A percentile compares a stretch with the other conserved stretches of the same genome.
phyloP scores from a whole-genome alignment of 108 stramenopile species.

The Cyclotella cryptica region DNA sequence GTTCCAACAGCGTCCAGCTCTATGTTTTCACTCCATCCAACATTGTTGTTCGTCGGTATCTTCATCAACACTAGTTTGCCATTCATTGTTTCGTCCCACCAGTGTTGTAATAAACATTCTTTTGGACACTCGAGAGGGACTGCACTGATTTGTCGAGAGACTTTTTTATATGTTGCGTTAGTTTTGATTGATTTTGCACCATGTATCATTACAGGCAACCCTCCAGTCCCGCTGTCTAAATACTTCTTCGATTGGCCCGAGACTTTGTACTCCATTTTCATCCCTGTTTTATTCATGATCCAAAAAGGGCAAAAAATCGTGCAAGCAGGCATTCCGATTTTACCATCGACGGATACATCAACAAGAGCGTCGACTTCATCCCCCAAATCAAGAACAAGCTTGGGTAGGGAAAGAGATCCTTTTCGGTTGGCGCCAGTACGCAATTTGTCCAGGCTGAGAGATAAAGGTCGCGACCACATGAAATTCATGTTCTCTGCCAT shows the following conservation, averaged over 20 bases:
- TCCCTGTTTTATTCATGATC: slow-evolving; percentile 40
- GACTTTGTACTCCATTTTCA: slow-evolving; percentile 39
- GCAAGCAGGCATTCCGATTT: slow-evolving; percentile 22
- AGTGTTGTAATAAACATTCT: background rate
- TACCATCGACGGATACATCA: slow-evolving; percentile 28
- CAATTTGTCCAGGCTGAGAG: slow-evolving; percentile 19
- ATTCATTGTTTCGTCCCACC: slow-evolving; percentile 42
- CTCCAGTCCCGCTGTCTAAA: slow-evolving; percentile 33
- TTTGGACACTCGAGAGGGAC: slow-evolving; percentile 30
- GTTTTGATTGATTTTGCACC: slow-evolving; percentile 18
- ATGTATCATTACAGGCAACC: slow-evolving; percentile 39
- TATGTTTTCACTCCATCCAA: slow-evolving; percentile 37
- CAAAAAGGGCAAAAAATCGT: slow-evolving; percentile 38
- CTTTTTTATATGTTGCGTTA: slow-evolving; percentile 25
- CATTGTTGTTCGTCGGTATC: slow-evolving; percentile 8
- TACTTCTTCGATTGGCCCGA: slow-evolving; percentile 6
- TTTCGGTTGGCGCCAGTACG: slow-evolving; percentile 35
- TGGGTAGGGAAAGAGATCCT: slow-evolving; percentile 22
- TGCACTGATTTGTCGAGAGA: slow-evolving; percentile 22
- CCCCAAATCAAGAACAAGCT: slow-evolving; percentile 21
- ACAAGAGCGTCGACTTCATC: slow-evolving; percentile 34
- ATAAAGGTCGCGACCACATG: slow-evolving; percentile 28
- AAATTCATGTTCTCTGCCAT: background rate
- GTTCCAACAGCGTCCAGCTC: slow-evolving; percentile 37
- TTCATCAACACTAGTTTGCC: slow-evolving; percentile 30